Percentiles rank a stretch among this genome's conserved stretches.
These are phyloP conservation scores for Penicillium manginii DNA, from an alignment of 495 filamentous ascomycete species.

Conservation along the genomic window DNA sequence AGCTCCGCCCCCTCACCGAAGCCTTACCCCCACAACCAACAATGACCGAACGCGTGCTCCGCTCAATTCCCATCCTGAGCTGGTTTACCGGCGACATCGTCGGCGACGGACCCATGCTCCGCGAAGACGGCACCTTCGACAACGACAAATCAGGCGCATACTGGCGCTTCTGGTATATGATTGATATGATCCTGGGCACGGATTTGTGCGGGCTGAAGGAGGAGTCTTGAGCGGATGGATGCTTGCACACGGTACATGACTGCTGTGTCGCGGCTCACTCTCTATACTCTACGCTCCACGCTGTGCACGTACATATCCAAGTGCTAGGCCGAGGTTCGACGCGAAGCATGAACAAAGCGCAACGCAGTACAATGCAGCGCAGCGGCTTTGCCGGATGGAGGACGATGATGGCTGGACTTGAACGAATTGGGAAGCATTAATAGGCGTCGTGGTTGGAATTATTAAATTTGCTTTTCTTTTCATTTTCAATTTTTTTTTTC, in stretches of 20 bases:
- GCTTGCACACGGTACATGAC: too few species aligned
- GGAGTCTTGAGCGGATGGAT: constrained; percentile 40
- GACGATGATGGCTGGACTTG: neutral
- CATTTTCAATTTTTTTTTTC: neutral
- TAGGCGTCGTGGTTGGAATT: constrained; percentile 12
- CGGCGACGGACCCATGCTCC: constrained; percentile 73
- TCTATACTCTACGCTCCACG: too few species aligned
- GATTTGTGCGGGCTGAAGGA: constrained; percentile 58
- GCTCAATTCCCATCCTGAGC: constrained; percentile 63
- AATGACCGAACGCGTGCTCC: constrained; percentile 60
- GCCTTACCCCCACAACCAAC: constrained; percentile 68
- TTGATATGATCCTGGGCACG: constrained; percentile 49
- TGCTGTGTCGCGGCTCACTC: too few species aligned
- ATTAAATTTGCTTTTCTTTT: neutral
- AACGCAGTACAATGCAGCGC: too few species aligned
- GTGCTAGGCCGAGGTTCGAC: too few species aligned
- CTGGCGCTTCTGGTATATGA: constrained; percentile 65
- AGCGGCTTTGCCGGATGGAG: neutral
- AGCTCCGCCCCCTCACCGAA: constrained; percentile 54
- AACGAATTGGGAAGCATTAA: constrained; percentile 14
- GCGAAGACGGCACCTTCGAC: constrained; percentile 81
- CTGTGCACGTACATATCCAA: too few species aligned
- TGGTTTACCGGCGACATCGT: constrained; percentile 82
- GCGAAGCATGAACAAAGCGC: too few species aligned
- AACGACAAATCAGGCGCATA: constrained; percentile 73